Evolutionary conservation across 331 rosid genomes (phyloP), one percentile per base, ranked within the genome.

Genomic region (Saraca asoca): DNA sequence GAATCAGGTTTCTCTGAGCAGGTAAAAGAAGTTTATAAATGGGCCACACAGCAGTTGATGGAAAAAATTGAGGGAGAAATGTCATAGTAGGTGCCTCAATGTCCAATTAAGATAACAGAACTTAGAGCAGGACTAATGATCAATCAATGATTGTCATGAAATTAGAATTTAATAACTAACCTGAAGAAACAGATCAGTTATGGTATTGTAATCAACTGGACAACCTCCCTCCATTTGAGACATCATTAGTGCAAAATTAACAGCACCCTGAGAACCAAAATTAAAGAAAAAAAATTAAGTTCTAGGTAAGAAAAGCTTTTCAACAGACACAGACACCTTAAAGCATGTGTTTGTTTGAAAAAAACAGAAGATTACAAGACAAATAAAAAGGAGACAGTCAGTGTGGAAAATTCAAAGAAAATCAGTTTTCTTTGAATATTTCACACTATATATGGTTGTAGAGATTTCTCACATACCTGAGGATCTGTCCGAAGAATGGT

Each of bases 221-320:
- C 99, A 90, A 65, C 99, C 99, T 58, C 99, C 99, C 80, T 94
- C 99, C 99, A 94, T 94, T 90, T 90, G 97, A 43, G 99, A 86
- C 99, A 94, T 90, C 99, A 94, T 94, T 70, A 94, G 81, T 44
- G 97, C 97, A 81, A 94, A 94, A 82, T 94, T 94, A 64, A 94
- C 99, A 67, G 99, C 99, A 80, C 99, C 99, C 99, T 94, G 77
- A 58, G 69, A 80, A 41, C 57, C 68, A 72, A 77, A 53, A 70
- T n/a, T 9, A 29, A 54, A 54, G 66, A 12, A 51, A 20, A 51
- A 3, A 24, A 24, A 3, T n/a, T n/a, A 24, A 24, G 31, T 24
- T 1, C 2, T 24, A 1, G 1, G 31, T 24, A 1, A 1, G 31
- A 24, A 24, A 24, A 24, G n/a, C n/a, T n/a, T n/a, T n/a, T n/a